These are phyloP conservation scores for Ceratocystis ficicola DNA, from an alignment of 2,329 filamentous ascomycete species.

Conservation along the genomic window DNA sequence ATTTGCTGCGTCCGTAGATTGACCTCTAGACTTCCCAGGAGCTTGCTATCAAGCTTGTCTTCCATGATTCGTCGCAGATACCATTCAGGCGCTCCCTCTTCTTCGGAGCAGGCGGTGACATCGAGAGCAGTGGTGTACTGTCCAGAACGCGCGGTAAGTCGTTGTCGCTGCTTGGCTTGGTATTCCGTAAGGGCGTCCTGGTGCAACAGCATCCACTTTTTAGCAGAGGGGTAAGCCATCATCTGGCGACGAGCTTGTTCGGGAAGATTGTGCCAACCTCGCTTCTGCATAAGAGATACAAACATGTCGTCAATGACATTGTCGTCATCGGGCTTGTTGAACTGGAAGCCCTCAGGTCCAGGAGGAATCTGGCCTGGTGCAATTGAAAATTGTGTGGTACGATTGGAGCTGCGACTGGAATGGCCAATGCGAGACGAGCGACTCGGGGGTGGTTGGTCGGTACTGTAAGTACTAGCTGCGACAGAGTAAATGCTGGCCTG, in stretches of 20 bases:
- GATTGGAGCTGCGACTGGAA: constrained; percentile 45
- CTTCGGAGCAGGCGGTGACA: constrained; percentile 68
- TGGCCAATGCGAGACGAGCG: constrained; percentile 43
- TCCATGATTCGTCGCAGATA: constrained; percentile 96
- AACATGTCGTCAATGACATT: constrained; percentile 83
- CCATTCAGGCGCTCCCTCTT: constrained; percentile 95
- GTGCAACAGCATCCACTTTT: constrained; percentile 96
- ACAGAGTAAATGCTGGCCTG: constrained; percentile 37
- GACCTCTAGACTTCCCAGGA: constrained; percentile 84
- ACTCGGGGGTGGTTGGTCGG: constrained; percentile 26
- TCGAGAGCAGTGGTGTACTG: constrained; percentile 53
- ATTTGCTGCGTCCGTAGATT: constrained; percentile 93
- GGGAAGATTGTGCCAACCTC: constrained; percentile 92
- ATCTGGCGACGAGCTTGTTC: constrained; percentile 92
- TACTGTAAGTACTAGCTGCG: constrained; percentile 15
- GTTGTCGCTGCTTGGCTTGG: constrained; percentile 86
- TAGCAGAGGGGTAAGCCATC: constrained; percentile 83
- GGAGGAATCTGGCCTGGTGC: constrained; percentile 42
- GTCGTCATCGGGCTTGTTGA: constrained; percentile 67
- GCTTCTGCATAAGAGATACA: constrained; percentile 86
- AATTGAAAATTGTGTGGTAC: constrained; percentile 42
- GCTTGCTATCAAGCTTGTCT: constrained; percentile 81
- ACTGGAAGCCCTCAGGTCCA: constrained; percentile 41
- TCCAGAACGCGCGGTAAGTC: constrained; percentile 59
- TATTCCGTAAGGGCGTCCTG: constrained; percentile 88